Conservation (phyloP, 768 basidiomycete genomes). For the Calocybe cyanea region DNA sequence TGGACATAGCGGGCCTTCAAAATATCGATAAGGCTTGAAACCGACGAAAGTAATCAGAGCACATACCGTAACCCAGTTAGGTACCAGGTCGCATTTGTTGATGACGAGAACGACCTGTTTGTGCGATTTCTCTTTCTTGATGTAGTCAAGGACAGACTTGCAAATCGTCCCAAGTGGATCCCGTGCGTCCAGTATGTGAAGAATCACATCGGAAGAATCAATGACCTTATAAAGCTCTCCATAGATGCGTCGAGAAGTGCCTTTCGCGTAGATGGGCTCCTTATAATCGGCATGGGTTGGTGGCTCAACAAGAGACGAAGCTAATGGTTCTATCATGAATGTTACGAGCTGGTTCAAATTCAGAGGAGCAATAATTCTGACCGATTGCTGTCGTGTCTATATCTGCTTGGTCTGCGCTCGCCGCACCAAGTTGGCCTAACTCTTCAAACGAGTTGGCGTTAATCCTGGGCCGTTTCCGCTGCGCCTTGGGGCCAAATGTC, state of each 20-base stretch:
- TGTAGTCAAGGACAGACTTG: constrained; percentile 87
- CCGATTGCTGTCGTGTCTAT: constrained; percentile 44
- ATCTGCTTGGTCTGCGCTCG: constrained; percentile 52
- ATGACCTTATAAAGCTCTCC: constrained; percentile 99
- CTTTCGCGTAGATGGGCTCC: constrained; percentile 93
- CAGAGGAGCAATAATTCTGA: constrained; percentile 18
- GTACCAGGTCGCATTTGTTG: constrained; percentile 98
- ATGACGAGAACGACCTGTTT: constrained; percentile 96
- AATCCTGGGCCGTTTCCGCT: constrained; percentile 84
- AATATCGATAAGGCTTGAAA: constrained; percentile 4
- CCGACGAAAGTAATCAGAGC: constrained; percentile 1
- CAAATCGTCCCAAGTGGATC: constrained; percentile 96
- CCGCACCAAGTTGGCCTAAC: constrained; percentile 62
- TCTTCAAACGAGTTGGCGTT: constrained; percentile 93
- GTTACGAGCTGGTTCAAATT: background rate
- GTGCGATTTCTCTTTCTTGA: constrained; percentile 94
- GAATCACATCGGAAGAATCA: constrained; percentile 94
- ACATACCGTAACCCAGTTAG: constrained; percentile 97
- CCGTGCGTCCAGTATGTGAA: constrained; percentile 93
- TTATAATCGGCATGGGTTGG: constrained; percentile 74
- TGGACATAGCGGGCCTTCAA: constrained; percentile 90
- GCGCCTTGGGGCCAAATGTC: constrained; percentile 95
- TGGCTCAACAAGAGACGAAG: constrained; percentile 45
- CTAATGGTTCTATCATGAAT: constrained; percentile 38
- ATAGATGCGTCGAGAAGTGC: constrained; percentile 93